Evolutionary conservation across 73 alveolate species (phyloP).

Genomic region (Symbiodinium natans): DNA sequence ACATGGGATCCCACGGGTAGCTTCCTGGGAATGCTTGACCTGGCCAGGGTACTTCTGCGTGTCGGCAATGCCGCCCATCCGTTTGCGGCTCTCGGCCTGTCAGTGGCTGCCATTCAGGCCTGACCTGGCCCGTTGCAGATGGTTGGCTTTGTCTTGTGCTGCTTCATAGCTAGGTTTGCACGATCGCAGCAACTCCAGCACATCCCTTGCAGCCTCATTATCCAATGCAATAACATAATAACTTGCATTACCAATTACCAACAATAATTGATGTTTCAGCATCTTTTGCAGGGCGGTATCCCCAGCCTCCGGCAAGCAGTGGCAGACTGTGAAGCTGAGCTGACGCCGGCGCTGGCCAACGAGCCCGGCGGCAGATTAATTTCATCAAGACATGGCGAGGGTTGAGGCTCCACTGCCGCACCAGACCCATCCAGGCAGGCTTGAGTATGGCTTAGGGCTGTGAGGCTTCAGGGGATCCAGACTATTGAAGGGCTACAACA

Average conservation of each 20-base stretch:
- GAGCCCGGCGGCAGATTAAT: background rate
- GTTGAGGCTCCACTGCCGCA: too few species aligned
- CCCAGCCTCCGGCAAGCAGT: background rate
- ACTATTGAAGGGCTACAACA: too few species aligned
- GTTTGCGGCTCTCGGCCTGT: constrained; percentile 63
- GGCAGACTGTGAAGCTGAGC: background rate
- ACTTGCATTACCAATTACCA: too few species aligned
- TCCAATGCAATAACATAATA: too few species aligned
- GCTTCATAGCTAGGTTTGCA: background rate
- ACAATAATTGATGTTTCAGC: too few species aligned
- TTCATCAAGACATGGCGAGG: too few species aligned
- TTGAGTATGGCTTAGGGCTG: too few species aligned
- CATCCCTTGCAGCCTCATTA: too few species aligned
- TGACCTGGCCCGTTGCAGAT: background rate
- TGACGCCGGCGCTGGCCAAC: background rate
- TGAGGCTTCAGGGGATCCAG: too few species aligned
- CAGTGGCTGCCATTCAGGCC: background rate
- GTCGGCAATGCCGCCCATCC: constrained; percentile 70
- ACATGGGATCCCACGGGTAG: too few species aligned
- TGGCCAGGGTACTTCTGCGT: constrained; percentile 20
- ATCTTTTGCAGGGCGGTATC: background rate
- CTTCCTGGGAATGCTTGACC: background rate
- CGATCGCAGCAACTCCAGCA: too few species aligned
- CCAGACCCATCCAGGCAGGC: too few species aligned
- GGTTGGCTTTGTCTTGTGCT: background rate